Evolutionary conservation across 2,329 filamentous ascomycete species (phyloP).

Genomic region (Cladosporium phlei): DNA sequence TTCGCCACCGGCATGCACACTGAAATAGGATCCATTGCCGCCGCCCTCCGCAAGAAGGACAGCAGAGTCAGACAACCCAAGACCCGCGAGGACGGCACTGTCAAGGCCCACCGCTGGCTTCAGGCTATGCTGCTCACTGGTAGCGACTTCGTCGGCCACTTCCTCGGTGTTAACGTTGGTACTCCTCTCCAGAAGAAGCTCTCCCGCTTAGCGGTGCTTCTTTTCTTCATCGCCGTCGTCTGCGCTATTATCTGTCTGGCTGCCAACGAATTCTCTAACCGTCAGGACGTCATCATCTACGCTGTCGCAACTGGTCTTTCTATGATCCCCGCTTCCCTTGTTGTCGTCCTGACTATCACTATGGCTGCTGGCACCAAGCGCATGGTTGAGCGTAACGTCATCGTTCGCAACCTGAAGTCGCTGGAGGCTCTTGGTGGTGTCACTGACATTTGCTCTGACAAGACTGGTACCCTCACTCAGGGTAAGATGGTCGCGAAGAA

Average conservation of each 20-base stretch:
- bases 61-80: conserved; percentile 40
- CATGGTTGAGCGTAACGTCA: conserved; percentile 61
- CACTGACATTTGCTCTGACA: conserved; percentile 65
- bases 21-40: conserved; percentile 72
- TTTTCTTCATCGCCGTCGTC: conserved; percentile 70
- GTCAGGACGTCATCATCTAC: conserved; percentile 60
- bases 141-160: conserved; percentile 56
- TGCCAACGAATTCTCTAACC: conserved; percentile 53
- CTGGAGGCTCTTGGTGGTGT: conserved; percentile 62
- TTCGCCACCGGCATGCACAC: conserved; percentile 68
- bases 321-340: conserved; percentile 55
- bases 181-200: conserved; percentile 82
- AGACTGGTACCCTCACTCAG: conserved; percentile 57
- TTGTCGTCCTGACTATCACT: conserved; percentile 36
- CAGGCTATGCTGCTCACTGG: conserved; percentile 51
- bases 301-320: conserved; percentile 58
- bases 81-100: conserved; percentile 33
- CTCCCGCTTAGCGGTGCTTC: conserved; percentile 74
- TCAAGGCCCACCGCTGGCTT: conserved; percentile 34
- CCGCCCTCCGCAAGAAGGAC: conserved; percentile 58
- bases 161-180: conserved; percentile 66
- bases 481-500: conserved; percentile 61
- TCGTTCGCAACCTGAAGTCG: conserved; percentile 61
- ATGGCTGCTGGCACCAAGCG: conserved; percentile 56
- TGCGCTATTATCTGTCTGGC: conserved; percentile 66